Base-by-base conservation (phyloP, 169 alveolate species). In the Plasmodium chabaudi region DNA sequence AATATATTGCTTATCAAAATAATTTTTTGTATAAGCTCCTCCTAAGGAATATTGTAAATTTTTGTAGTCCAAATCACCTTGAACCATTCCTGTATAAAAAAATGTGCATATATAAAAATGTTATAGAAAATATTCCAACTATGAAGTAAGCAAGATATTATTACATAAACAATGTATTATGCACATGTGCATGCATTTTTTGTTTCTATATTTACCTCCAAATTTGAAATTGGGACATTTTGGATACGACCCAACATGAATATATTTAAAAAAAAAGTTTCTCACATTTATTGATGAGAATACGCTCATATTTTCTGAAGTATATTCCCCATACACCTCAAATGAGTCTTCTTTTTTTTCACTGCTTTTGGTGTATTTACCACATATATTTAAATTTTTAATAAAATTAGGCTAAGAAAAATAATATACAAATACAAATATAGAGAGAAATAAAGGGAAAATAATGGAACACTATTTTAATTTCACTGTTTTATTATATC, bases 11-110 rank as follows among this genome's bases (percentile, higher is more conserved):
- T 25, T 74, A 67, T 74, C 88, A 10, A 46, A 13, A 9, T 21
- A 39, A 59, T 61, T 39, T 13, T 74, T 74, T 23, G 88, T 74
- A 42, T 74, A 74, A 13, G 88, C 65, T 2, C 88, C 88, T 42
- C 88, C 88, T 2, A 74, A 44, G 12, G 88, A 60, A 53, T 61
- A 74, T 21, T 74, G 88, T 55, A 74, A 67, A 51, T 74, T 74
- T 7, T 74, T 74, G 19, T 47, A 27, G 59, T 74, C 88, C 61
- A 74, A 15, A 12, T 74, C 63, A 19, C 88, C 88, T 47, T 74
- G 74, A 25, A 74, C 44, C 17, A 17, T 19, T 51, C 88, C 88
- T 74, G 13, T 23, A 39, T n/a, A 60, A 34, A 19, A 21, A 5
- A 10, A 5, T 59, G 44, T 15, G 55, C 9, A 6, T 51, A 19